phyloP scores from a whole-genome alignment of 208 protist species.

The Crithidia expoeki region DNA sequence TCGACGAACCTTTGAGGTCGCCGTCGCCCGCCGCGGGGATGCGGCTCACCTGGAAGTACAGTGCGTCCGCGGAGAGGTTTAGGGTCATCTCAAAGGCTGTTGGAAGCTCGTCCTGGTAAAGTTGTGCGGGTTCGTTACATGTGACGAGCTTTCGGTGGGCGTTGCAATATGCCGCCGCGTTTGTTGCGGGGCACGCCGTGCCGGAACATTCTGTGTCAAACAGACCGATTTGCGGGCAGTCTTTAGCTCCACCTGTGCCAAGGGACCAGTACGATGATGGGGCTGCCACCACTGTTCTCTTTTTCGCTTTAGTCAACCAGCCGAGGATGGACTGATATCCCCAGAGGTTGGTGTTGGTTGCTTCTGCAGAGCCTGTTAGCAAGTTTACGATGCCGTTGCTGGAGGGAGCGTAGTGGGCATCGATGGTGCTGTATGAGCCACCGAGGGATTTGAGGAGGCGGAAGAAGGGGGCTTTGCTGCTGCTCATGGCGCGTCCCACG shows the following conservation, averaged over 20 bases:
- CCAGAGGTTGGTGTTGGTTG: slow-evolving; percentile 30
- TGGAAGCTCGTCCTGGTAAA: slow-evolving; percentile 59
- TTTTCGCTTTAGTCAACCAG: slow-evolving; percentile 40
- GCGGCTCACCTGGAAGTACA: slow-evolving; percentile 61
- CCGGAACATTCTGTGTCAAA: slow-evolving; percentile 68
- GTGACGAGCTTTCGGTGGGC: slow-evolving; percentile 52
- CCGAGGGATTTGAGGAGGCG: slow-evolving; percentile 44
- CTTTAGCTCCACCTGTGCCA: slow-evolving; percentile 6
- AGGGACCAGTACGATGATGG: slow-evolving; percentile 54
- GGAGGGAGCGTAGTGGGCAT: slow-evolving; percentile 5
- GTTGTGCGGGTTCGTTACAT: slow-evolving; percentile 46
- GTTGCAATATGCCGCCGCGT: slow-evolving; percentile 57
- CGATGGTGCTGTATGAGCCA: slow-evolving; percentile 39
- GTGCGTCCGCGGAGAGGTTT: slow-evolving; percentile 44
- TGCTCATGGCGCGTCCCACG: slow-evolving; percentile 43
- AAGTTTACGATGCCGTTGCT: slow-evolving; percentile 47
- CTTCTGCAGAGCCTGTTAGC: slow-evolving; percentile 51
- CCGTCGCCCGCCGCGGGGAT: slow-evolving; percentile 13
- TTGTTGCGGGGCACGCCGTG: slow-evolving; percentile 29
- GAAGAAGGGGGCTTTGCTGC: slow-evolving; percentile 76
- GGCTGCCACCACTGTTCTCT: slow-evolving; percentile 50
- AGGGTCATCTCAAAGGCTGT: slow-evolving; percentile 41
- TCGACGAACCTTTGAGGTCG: slow-evolving; percentile 26
- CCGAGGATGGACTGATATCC: slow-evolving; percentile 49
- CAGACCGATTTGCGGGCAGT: slow-evolving; percentile 48